Base-by-base conservation (phyloP, 2,329 filamentous ascomycete species). In the Colletotrichum agaves region DNA sequence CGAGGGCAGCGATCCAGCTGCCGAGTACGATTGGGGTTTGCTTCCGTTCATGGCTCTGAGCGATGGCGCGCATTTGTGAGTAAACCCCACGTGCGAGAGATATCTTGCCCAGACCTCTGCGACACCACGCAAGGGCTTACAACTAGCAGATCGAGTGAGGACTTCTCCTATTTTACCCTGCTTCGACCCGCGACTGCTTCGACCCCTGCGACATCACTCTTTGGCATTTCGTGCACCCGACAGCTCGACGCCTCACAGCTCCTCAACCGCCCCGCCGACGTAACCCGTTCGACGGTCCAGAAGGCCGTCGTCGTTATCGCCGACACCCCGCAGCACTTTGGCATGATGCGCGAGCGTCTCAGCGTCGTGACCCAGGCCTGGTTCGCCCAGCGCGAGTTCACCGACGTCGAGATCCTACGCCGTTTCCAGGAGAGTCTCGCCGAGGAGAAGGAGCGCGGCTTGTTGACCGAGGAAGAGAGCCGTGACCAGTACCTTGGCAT, bases 141-240 rank as follows among this genome's bases (percentile, higher is more conserved):
- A 37, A 5, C 31, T 23, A 43, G 33, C 74, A 96, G 93, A 63
- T 90, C 93, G 21, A 91, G 91, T 65, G 96, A 99, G 81, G 96
- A 98, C 81, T 99, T 98, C 83, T 98, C 94, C 58, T 99, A 99
- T 82, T 99, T 99, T 78, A 98, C 95, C 8, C 89, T 99, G 58
- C 86, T 93, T 66, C 88, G 89, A 33, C 88, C 90, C 52, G 85
- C 84, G 61, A 84, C 80, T 70, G 80, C 79, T 58, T 74, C 78
- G 19, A 76, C 81, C 37, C 87, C 90, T 6, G 88, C 89, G 33
- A 94, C 93, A 2, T 97, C 93, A 23, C 88, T 99, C 21, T 99
- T 99, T 77, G 96, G 96, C 70, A 98, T 99, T 76, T 92, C 94
- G 17, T 99, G 96, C 79, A 97, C 95, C 15, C 88, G 95, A 67